These are phyloP conservation scores for Daldinia grandis DNA, from an alignment of 495 filamentous ascomycete species.

Conservation along the genomic window DNA sequence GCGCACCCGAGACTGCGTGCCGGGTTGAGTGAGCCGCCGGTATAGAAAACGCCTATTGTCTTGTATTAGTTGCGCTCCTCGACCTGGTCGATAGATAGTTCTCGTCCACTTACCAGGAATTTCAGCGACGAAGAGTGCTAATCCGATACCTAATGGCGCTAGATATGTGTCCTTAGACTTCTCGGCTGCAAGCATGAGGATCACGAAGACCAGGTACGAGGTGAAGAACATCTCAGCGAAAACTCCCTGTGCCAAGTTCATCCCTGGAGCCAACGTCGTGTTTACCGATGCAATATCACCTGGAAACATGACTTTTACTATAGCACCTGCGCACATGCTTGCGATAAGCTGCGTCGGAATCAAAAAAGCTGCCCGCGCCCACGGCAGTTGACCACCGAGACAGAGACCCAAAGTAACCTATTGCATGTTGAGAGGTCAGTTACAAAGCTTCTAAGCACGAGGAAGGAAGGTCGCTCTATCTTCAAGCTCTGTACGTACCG, in stretches of 20 bases:
- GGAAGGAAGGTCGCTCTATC: not conserved
- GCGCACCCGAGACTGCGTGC: slow-evolving; percentile 62
- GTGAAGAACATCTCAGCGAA: slow-evolving; percentile 80
- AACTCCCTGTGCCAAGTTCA: slow-evolving; percentile 70
- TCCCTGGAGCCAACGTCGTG: slow-evolving; percentile 63
- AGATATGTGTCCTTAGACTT: slow-evolving; percentile 78
- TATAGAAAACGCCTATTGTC: slow-evolving; percentile 59
- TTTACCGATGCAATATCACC: slow-evolving; percentile 57
- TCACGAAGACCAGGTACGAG: slow-evolving; percentile 72
- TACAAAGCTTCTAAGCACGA: not conserved
- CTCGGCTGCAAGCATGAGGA: slow-evolving; percentile 79
- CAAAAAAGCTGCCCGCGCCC: slow-evolving; percentile 57
- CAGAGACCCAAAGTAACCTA: slow-evolving; percentile 60
- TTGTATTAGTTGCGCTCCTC: slow-evolving; percentile 7
- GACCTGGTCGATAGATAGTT: not conserved
- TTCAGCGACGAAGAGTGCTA: slow-evolving; percentile 73
- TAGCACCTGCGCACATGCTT: slow-evolving; percentile 60
- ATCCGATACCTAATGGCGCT: slow-evolving; percentile 76
- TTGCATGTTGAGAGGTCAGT: not conserved
- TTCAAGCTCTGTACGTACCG: slow-evolving; percentile 50
- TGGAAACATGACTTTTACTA: slow-evolving; percentile 63
- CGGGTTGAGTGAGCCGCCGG: slow-evolving; percentile 65
- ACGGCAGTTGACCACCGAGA: slow-evolving; percentile 57
- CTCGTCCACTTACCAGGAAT: slow-evolving; percentile 59
- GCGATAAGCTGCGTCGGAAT: slow-evolving; percentile 63